Evolutionary conservation across 371 early-diverging fungal species (phyloP).

Genomic region (Syncephalis fuscata): DNA sequence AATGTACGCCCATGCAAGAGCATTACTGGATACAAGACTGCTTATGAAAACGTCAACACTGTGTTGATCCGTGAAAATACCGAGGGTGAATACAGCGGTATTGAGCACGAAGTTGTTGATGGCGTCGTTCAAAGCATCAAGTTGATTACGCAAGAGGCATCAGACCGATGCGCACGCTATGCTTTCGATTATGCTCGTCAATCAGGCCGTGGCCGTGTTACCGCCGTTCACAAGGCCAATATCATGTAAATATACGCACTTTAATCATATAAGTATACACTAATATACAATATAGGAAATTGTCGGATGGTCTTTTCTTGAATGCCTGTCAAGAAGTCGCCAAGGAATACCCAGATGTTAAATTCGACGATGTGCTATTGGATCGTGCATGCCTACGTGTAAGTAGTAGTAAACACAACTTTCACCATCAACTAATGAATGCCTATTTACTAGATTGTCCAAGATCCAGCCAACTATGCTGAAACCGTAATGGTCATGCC

Average conservation of each 20-base stretch:
- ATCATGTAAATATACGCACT: conserved; percentile 35
- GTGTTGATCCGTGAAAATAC: conserved; percentile 98
- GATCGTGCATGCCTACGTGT: conserved; percentile 85
- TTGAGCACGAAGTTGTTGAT: conserved; percentile 91
- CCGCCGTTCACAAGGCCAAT: conserved; percentile 94
- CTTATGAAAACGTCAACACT: conserved; percentile 91
- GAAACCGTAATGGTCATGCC: conserved; percentile 98
- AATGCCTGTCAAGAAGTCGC: conserved; percentile 81
- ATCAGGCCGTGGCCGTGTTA: conserved; percentile 82
- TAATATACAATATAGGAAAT: conserved; percentile 33
- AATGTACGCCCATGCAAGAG: conserved; percentile 96
- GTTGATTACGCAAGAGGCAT: conserved; percentile 91
- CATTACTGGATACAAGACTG: conserved; percentile 88
- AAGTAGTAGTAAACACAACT: conserved; percentile 8
- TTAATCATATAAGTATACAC: background rate
- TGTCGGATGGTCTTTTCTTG: conserved; percentile 95
- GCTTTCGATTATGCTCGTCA: conserved; percentile 89
- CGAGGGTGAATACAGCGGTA: conserved; percentile 97
- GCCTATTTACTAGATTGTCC: conserved; percentile 51
- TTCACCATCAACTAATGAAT: conserved; percentile 2
- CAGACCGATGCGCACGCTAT: conserved; percentile 81
- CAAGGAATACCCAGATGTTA: conserved; percentile 82
- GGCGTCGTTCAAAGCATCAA: conserved; percentile 98
- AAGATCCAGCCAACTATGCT: conserved; percentile 79
- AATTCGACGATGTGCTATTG: conserved; percentile 78